A percentile compares a stretch with the other conserved stretches of the same genome.
Evolutionary conservation across 371 early-diverging fungal genomes (phyloP).

Genomic region (Mortierella sp.): DNA sequence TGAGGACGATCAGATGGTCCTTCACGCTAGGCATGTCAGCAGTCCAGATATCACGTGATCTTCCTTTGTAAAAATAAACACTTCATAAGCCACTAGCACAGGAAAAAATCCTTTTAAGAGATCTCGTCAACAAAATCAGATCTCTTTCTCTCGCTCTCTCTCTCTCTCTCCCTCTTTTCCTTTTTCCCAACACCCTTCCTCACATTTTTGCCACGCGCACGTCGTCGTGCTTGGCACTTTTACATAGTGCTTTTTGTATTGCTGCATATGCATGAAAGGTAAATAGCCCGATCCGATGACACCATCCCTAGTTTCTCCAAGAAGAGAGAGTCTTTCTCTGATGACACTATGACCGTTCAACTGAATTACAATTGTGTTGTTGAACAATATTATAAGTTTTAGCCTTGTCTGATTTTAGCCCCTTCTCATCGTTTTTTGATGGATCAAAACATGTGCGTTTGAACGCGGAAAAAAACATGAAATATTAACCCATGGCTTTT

Average conservation of each 20-base stretch:
- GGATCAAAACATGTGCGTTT: not conserved
- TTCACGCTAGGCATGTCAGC: too few species aligned
- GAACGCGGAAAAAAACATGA: not conserved
- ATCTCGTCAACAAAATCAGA: too few species aligned
- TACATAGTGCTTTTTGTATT: too few species aligned
- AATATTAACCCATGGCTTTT: not conserved
- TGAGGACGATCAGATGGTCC: too few species aligned
- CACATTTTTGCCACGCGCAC: too few species aligned
- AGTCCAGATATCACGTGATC: too few species aligned
- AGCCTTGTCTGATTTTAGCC: constrained; percentile 55
- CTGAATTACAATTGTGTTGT: constrained; percentile 57
- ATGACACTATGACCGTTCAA: constrained; percentile 29
- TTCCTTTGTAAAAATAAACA: too few species aligned
- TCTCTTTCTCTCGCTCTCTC: too few species aligned
- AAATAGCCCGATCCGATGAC: constrained; percentile 14
- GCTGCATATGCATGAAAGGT: too few species aligned
- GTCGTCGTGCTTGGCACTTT: too few species aligned
- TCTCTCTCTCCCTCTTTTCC: not conserved
- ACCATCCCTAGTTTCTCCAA: not conserved
- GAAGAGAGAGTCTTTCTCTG: constrained; percentile 24
- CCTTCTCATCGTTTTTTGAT: not conserved
- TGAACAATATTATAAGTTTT: constrained; percentile 39
- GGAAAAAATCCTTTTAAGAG: not conserved
- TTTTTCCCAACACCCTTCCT: not conserved
- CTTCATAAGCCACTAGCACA: not conserved